Evolutionary conservation across 495 filamentous ascomycete genomes (phyloP).

Genomic region (Hyaloscypha finlandica): DNA sequence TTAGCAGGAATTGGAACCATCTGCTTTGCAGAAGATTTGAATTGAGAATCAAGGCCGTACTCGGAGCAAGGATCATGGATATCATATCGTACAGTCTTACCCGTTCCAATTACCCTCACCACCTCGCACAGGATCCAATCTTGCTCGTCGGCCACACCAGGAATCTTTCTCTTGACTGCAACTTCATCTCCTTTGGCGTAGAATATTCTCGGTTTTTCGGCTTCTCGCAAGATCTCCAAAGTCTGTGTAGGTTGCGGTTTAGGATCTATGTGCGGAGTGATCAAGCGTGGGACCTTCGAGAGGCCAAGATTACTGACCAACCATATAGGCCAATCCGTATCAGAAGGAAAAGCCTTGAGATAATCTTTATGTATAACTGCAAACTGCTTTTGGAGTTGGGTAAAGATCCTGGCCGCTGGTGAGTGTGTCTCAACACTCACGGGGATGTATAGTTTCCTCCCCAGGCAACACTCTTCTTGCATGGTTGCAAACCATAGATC

Average conservation of each 20-base stretch:
- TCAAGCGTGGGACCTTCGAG: too few relatives aligned
- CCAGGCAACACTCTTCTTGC: too few relatives aligned
- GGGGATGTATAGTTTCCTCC: too few relatives aligned
- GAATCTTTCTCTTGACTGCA: constrained; percentile 80
- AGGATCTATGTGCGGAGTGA: too few relatives aligned
- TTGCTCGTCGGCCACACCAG: constrained; percentile 61
- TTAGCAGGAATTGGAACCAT: constrained; percentile 81
- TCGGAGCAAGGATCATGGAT: constrained; percentile 94
- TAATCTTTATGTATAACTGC: neutral
- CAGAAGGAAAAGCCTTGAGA: too few relatives aligned
- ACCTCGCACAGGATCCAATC: constrained; percentile 92
- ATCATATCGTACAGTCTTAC: constrained; percentile 86
- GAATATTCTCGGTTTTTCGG: constrained; percentile 49
- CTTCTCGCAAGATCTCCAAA: too few relatives aligned
- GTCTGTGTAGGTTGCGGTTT: too few relatives aligned
- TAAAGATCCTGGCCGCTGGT: neutral
- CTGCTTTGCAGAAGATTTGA: constrained; percentile 73
- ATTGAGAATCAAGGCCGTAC: constrained; percentile 71
- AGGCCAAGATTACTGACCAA: too few relatives aligned
- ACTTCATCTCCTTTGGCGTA: constrained; percentile 78
- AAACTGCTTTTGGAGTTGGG: neutral
- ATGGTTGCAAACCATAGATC: too few relatives aligned
- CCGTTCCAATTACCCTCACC: constrained; percentile 79
- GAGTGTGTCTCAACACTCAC: neutral
- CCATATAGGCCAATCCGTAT: too few relatives aligned